Evolutionary conservation across 139 green algal species (phyloP), one percentile per base, ranked within the genome.

Genomic region (Chlamydomonas schloesseri): DNA sequence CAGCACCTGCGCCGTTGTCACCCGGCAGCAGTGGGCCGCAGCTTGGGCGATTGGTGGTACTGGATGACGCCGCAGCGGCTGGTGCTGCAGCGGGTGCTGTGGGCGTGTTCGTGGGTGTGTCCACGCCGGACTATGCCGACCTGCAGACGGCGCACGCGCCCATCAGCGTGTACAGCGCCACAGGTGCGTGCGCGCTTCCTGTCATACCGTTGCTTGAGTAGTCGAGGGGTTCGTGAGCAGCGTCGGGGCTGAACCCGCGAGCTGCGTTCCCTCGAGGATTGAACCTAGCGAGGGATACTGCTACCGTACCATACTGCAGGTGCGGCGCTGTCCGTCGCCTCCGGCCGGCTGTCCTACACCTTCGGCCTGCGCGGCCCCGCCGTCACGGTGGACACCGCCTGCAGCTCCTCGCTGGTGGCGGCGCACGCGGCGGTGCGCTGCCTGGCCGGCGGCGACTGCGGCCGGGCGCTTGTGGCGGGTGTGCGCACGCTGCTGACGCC

Each of bases 281-380:
- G n/a, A n/a, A n/a, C n/a, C n/a, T n/a, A n/a, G n/a, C n/a, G n/a
- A n/a, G n/a, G n/a, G n/a, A n/a, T n/a, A n/a, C n/a, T n/a, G n/a
- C n/a, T n/a, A n/a, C n/a, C 42, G 42, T 50, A 8, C 42, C 42
- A 50, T 47, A n/a, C 20, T 58, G 29, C 91, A 94, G 91, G 91
- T 20, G 91, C 91, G 53, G 92, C 93, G 11, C 72, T 95, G 57
- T 93, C 85, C 34, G 93, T 96, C 65, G 92, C 93, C n/a, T 93
- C 93, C 46, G 97, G 97, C 10, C 90, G 97, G 11, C 33, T 98
- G 46, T 95, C 93, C 36, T 99, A 95, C 90, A 90, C 90, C 11
- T 97, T 97, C 86, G 93, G 91, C 20, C 69, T 98, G 67, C 90
- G 89, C 58, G 96, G 96, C 33, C 95, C 96, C 37, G 92, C 82